Base-by-base conservation (phyloP, 345 rosid species). In the Pistacia integerrima region DNA sequence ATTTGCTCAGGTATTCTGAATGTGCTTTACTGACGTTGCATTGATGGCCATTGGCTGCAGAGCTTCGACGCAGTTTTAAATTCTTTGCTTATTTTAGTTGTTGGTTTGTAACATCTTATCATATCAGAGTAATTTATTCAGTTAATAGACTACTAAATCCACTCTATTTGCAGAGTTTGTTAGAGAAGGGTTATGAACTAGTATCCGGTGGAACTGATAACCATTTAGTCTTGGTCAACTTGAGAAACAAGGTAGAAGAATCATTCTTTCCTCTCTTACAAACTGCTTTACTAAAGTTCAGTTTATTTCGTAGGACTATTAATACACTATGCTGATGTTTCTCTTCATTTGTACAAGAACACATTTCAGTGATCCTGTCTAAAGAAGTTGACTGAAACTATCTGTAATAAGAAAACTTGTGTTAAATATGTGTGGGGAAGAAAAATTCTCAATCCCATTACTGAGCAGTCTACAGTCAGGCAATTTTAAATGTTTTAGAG, bases 181-280 rank as follows among this genome's bases (percentile, higher is more conserved):
- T 88, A 46, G 87, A 81, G 72, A 88, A 72, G 78, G 98, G 94
- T 65, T 94, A 94, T 79, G 99, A 93, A 41, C 83, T 94, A 74
- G 98, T 94, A 20, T 94, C 99, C 70, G 99, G 98, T 74, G 99
- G 99, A 79, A 93, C 99, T 28, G 98, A 93, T 4, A 94, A 94
- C 81, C 99, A 94, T 87, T 74, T 94, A 72, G 99, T 94, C 62
- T 82, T 94, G 90, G 97, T 94, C 80, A 94, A 93, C 81, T 82
- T 94, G 72, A 89, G 83, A 81, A 86, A 88, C 84, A 88, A 91
- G 97, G 99, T 93, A 88, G 54, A 70, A 48, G 25, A 35, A 7
- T 10, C 46, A 41, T 28, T 59, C 18, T 20, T 33, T 56, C 54
- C 63, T 70, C 41, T 22, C 12, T 17, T 28, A 54, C 41, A 48